Evolutionary conservation across 345 rosid genomes (phyloP), one percentile per base, ranked within the genome.

Genomic region (Eutrema heterophyllum): DNA sequence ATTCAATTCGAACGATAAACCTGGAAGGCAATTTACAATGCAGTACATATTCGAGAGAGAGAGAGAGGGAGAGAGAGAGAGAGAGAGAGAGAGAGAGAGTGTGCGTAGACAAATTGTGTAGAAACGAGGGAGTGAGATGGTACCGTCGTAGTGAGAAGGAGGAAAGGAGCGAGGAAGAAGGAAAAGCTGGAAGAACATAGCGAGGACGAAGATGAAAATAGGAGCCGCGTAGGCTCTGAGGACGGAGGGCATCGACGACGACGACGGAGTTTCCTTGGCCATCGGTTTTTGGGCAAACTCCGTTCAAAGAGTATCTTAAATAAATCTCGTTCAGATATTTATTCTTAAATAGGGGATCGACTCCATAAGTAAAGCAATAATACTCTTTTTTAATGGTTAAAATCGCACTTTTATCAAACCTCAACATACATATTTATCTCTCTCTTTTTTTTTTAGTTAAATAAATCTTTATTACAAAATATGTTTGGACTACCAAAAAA

Each of bases 91-190:
- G 11, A 51, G 44, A 41, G 54, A 9, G 36, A 12, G 4, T 18
- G 38, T 35, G 39, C 30, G 55, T 10, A 15, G 29, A 44, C 3
- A 18, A 68, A 24, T n/a, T n/a, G n/a, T n/a, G n/a, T n/a, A n/a
- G n/a, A n/a, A n/a, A 36, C 14, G 29, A 60, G 30, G 5, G 33
- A n/a, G n/a, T 14, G 60, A 72, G 68, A 9, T 50, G 9, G 45
- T 76, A 94, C 98, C 90, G 39, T 91, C 92, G 83, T 94, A 91
- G 80, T 91, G 92, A 61, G 95, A 85, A 60, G 80, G 79, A 71
- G 97, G 95, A 71, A 86, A 94, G 44, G 87, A 79, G 59, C 83
- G 86, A 56, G 97, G 98, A 63, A 91, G 85, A 74, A 91, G 81
- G 70, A 85, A 67, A 32, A 91, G 88, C 84, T 94, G 98, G 73